Conservation (phyloP, 2,329 filamentous ascomycete species). For the Pseudogymnoascus pannorum region DNA sequence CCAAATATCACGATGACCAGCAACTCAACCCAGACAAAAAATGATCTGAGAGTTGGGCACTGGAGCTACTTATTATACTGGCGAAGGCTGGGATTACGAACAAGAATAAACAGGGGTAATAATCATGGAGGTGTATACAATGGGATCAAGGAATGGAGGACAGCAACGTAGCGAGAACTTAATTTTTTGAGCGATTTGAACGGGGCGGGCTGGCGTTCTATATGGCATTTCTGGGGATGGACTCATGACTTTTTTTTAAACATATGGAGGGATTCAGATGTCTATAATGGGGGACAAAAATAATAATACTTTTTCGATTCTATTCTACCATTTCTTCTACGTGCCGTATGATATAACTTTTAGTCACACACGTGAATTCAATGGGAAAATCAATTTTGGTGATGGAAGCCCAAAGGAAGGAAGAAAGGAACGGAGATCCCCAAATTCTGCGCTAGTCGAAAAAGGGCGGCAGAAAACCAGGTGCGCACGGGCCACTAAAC, state of each 20-base stretch:
- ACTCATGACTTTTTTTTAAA: background rate
- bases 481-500: background rate
- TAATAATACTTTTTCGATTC: background rate
- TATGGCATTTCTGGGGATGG: background rate
- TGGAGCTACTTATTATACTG: background rate
- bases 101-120: background rate
- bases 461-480: background rate
- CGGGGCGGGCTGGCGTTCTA: background rate
- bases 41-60: too few species aligned
- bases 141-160: background rate
- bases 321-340: background rate
- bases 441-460: background rate
- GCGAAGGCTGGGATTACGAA: background rate
- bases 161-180: background rate
- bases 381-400: too few species aligned
- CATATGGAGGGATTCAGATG: too few species aligned
- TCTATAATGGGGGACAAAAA: background rate
- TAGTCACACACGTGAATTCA: too few species aligned
- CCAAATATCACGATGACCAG: background rate
- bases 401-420: background rate
- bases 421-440: background rate
- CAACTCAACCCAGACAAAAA: background rate
- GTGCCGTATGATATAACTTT: too few species aligned
- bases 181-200: background rate
- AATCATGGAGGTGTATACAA: background rate